Base-by-base conservation (phyloP, 257 asterid species). In the Rauvolfia tetraphylla region DNA sequence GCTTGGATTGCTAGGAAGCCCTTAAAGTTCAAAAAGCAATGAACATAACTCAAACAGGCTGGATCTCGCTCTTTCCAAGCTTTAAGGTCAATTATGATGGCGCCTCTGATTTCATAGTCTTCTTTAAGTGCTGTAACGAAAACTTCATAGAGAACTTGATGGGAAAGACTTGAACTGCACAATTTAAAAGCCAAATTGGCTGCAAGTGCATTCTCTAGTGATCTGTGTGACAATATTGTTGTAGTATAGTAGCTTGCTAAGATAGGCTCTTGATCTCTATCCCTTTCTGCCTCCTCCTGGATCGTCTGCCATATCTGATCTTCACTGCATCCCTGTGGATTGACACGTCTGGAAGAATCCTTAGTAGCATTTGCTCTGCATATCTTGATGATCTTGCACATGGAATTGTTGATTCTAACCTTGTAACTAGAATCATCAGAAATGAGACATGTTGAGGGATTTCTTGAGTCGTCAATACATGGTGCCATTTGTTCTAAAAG, bases 1-100 rank as follows among this genome's bases (percentile, higher is more conserved):
- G 77, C 68, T 49, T 80, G 83, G 77, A 75, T 46, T 5, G 83
- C 79, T 34, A n/a, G 53, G 68, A 59, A 80, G 7, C 83, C 79
- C 33, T 80, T 75, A 31, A 80, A 58, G 41, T 80, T 17, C 11
- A 80, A 46, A 7, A 80, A 78, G 41, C 81, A 78, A 18, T 78
- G 81, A 48, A 78, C 67, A 51, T 63, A 78, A 56, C 78, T 72
- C 68, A 65, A 18, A 53, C 78, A 72, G 36, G 82, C 82, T 0
- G 78, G 82, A 66, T 73, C 78, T 0, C 75, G 67, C 58, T 72
- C 82, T 79, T 66, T 79, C 78, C 74, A 79, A 8, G 78, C 82
- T 63, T 68, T 72, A 5, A 79, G 29, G 17, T 79, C 82, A 39
- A 29, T 72, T 48, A 74, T 72, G 25, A 78, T 65, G 15, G 74